phyloP scores from a whole-genome alignment of 192 early-diverging fungal species.

The Mycoemilia scoparia region DNA sequence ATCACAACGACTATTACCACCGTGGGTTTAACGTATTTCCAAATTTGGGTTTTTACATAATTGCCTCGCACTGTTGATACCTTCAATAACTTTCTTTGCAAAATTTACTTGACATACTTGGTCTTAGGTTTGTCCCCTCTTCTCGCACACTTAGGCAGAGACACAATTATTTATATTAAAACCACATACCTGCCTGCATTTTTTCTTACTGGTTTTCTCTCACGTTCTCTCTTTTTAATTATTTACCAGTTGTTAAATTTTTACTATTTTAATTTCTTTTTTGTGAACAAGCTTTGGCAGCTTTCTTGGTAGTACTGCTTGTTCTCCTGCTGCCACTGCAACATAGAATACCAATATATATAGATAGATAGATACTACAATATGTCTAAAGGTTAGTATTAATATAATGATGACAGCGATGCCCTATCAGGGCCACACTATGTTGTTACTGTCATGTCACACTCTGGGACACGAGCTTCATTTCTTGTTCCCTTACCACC shows the following conservation, averaged over 20 bases:
- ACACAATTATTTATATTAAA: too few relatives aligned
- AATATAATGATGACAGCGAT: too few relatives aligned
- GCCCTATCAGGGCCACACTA: too few relatives aligned
- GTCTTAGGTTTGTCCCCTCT: not conserved
- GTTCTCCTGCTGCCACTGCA: not conserved
- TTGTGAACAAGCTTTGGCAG: not conserved
- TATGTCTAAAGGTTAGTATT: slow-evolving; percentile 7
- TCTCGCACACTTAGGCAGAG: too few relatives aligned
- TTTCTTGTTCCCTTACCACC: too few relatives aligned
- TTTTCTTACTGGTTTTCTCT: slow-evolving; percentile 1
- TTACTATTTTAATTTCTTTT: not conserved
- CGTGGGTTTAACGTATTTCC: not conserved
- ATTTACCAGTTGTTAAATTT: slow-evolving; percentile 1
- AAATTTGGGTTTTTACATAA: not conserved
- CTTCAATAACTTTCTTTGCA: not conserved
- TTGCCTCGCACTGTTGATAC: not conserved
- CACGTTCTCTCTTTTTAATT: not conserved
- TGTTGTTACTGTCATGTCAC: too few relatives aligned
- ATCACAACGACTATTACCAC: not conserved
- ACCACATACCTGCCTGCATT: not conserved
- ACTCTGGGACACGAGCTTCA: too few relatives aligned
- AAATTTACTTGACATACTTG: not conserved
- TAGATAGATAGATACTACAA: not conserved
- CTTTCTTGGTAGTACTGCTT: not conserved
- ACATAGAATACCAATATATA: not conserved